Percentiles rank a stretch among this genome's conserved stretches.
Conservation (phyloP, 805 yeast species). For the Ogataea paradorogensis region DNA sequence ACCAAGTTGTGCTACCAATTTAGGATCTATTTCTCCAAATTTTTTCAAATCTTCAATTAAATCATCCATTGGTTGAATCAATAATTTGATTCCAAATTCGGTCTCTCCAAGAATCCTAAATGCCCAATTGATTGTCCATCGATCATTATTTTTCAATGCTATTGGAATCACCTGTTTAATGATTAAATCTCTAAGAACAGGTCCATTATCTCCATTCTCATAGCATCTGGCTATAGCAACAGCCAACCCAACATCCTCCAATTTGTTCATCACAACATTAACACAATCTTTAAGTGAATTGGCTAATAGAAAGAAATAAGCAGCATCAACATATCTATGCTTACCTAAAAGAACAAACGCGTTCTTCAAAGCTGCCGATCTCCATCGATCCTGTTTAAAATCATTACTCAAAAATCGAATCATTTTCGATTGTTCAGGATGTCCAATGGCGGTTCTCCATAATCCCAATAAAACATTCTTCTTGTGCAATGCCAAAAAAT, state of each 20-base stretch:
- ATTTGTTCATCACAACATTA: constrained; percentile 64
- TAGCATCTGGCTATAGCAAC: constrained; percentile 77
- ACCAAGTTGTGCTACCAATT: constrained; percentile 38
- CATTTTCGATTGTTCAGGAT: constrained; percentile 82
- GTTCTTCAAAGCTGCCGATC: constrained; percentile 83
- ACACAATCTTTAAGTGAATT: constrained; percentile 75
- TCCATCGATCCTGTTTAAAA: constrained; percentile 75
- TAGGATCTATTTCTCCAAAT: constrained; percentile 30
- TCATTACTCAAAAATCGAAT: constrained; percentile 73
- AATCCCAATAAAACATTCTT: constrained; percentile 73
- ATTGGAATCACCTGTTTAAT: constrained; percentile 48
- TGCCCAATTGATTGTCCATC: constrained; percentile 83
- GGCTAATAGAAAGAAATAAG: constrained; percentile 80
- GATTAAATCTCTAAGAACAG: constrained; percentile 49
- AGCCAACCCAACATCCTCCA: constrained; percentile 70
- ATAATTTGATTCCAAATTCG: constrained; percentile 55
- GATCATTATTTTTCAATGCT: constrained; percentile 61
- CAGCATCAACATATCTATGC: constrained; percentile 84
- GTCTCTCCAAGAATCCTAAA: constrained; percentile 61
- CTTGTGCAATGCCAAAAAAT: constrained; percentile 74
- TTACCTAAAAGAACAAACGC: constrained; percentile 88
- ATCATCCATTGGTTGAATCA: constrained; percentile 52
- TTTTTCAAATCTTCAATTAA: constrained; percentile 30
- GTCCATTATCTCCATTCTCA: constrained; percentile 56
- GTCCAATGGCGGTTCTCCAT: constrained; percentile 76